Conservation (phyloP, 345 rosid genomes). For the Salix brachista region DNA sequence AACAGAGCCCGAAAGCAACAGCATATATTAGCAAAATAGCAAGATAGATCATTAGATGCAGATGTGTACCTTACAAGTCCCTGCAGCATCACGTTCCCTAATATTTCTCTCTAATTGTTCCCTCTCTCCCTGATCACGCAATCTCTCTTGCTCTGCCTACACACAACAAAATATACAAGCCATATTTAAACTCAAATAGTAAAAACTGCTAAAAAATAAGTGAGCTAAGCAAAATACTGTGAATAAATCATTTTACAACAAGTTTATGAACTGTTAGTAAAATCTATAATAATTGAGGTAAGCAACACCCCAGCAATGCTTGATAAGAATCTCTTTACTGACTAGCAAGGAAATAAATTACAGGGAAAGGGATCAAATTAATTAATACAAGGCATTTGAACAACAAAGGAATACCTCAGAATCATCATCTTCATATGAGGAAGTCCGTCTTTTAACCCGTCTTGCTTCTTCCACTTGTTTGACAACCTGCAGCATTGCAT, state of each 20-base stretch:
- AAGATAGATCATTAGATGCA: background rate
- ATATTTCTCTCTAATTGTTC: conserved; percentile 76
- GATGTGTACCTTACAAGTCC: conserved; percentile 63
- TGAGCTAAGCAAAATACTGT: background rate
- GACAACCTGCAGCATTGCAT: conserved; percentile 46
- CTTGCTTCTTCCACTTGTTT: conserved; percentile 42
- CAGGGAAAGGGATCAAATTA: background rate
- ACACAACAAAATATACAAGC: too few relatives aligned
- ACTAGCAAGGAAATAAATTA: background rate
- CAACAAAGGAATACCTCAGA: conserved; percentile 61
- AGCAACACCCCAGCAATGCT: too few relatives aligned
- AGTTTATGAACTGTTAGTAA: background rate
- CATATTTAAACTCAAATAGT: too few relatives aligned
- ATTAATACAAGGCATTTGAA: background rate
- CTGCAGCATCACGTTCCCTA: conserved; percentile 84
- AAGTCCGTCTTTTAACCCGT: conserved; percentile 50
- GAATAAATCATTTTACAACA: background rate
- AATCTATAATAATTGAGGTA: too few relatives aligned
- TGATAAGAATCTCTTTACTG: background rate
- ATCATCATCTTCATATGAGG: conserved; percentile 39
- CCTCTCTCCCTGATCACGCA: conserved; percentile 87
- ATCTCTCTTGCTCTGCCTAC: conserved; percentile 87
- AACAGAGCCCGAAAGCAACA: background rate
- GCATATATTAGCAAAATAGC: background rate
- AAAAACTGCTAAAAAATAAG: background rate